Percentiles rank a stretch among this genome's conserved stretches.
Conservation (phyloP, 352 stramenopile species). For the Sclerospora graminicola region DNA sequence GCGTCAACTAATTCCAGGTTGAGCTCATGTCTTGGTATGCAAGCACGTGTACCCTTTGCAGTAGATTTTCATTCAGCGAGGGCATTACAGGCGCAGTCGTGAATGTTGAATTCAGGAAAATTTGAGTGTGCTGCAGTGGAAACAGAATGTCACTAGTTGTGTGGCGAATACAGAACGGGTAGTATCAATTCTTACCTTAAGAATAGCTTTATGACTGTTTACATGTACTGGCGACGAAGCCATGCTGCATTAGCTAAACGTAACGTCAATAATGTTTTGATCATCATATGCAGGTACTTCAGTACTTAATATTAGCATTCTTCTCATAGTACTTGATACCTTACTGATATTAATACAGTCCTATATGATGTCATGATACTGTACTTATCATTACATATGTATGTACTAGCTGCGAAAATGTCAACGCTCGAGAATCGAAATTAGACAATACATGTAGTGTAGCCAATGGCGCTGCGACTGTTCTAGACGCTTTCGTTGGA, state of each 20-base stretch:
- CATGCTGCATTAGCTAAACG: slow-evolving; percentile 6
- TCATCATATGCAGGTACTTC: slow-evolving; percentile 9
- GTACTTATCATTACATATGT: no score
- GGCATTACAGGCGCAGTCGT: slow-evolving; percentile 28
- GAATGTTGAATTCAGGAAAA: slow-evolving; percentile 44
- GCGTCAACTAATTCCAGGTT: neutral
- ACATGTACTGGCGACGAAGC: slow-evolving; percentile 22
- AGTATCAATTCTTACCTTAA: slow-evolving; percentile 14
- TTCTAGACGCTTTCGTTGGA: no score
- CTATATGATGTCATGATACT: no score
- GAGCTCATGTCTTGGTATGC: no score
- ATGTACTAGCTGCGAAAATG: no score
- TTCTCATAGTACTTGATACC: no score
- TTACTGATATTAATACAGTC: no score
- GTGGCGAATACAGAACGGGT: neutral
- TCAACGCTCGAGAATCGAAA: no score
- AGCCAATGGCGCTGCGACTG: no score
- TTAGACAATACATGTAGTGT: no score
- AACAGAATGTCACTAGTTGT: neutral
- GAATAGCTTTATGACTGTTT: slow-evolving; percentile 18
- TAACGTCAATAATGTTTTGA: neutral
- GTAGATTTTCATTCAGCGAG: slow-evolving; percentile 47
- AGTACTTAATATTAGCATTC: slow-evolving; percentile 20
- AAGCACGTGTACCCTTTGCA: slow-evolving; percentile 30
- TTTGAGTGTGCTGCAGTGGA: slow-evolving; percentile 31